Evolutionary conservation across 208 protist species (phyloP).

Genomic region (Leptomonas seymouri): DNA sequence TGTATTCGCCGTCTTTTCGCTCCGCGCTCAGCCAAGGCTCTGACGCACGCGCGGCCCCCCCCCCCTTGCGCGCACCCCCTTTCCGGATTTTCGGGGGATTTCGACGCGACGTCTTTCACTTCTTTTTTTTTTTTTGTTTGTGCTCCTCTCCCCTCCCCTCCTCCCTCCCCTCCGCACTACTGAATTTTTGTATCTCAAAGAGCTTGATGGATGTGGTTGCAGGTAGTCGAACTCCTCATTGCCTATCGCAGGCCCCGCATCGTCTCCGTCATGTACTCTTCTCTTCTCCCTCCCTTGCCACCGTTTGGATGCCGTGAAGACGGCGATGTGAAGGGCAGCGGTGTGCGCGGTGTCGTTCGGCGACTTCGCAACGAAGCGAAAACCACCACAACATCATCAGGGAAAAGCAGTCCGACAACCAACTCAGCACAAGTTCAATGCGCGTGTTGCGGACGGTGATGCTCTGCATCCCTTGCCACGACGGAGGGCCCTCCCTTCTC

Average conservation of each 20-base stretch:
- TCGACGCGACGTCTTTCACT: neutral
- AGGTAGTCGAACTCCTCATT: neutral
- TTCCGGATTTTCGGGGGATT: no score
- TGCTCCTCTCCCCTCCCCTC: neutral
- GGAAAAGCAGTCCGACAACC: no score
- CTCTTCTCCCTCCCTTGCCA: neutral
- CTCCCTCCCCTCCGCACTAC: neutral
- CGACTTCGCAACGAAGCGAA: neutral
- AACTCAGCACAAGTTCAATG: no score
- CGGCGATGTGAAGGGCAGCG: neutral
- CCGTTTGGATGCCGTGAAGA: neutral
- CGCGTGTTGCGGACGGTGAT: no score
- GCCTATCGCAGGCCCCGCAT: neutral
- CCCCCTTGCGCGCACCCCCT: neutral
- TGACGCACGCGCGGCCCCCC: no score
- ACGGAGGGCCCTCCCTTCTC: no score
- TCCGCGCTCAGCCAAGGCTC: no score
- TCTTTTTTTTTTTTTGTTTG: conserved; percentile 24
- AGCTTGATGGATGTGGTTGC: neutral
- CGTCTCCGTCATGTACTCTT: conserved; percentile 7
- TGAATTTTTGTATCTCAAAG: no score
- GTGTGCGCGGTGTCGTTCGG: conserved; percentile 1
- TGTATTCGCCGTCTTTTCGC: neutral
- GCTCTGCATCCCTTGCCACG: no score
- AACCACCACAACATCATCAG: no score